phyloP scores from a whole-genome alignment of 768 basidiomycete species.

The Chalciporus piperatus region DNA sequence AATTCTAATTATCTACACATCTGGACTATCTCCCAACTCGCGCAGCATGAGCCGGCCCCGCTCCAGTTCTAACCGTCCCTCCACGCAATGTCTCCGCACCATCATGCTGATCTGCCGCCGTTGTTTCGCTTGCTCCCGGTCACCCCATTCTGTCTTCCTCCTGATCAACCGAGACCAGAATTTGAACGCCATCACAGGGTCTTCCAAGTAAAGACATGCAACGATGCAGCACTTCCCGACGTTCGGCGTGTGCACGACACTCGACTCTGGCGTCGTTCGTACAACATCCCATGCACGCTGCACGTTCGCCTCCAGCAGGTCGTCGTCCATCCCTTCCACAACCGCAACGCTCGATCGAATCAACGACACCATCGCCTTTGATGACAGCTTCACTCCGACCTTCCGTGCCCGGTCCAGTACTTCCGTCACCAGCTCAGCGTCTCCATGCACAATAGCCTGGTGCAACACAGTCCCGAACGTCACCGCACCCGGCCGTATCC shows the following conservation, averaged over 20 bases:
- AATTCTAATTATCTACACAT: constrained; percentile 10
- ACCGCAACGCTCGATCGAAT: constrained; percentile 40
- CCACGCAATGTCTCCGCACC: constrained; percentile 30
- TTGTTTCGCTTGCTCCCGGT: constrained; percentile 41
- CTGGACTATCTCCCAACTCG: constrained; percentile 13
- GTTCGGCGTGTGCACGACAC: constrained; percentile 40
- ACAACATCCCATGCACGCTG: constrained; percentile 43
- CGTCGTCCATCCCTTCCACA: constrained; percentile 24
- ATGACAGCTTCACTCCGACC: constrained; percentile 38
- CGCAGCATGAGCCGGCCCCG: constrained; percentile 20
- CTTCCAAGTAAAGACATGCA: constrained; percentile 46
- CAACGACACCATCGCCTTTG: constrained; percentile 49
- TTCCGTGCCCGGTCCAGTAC: constrained; percentile 42
- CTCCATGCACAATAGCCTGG: constrained; percentile 45
- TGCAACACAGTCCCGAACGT: constrained; percentile 65
- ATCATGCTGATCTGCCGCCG: constrained; percentile 41
- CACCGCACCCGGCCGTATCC: constrained; percentile 50
- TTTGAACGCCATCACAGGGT: constrained; percentile 51
- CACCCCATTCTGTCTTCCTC: constrained; percentile 45
- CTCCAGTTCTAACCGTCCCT: constrained; percentile 24
- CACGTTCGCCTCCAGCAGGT: constrained; percentile 35
- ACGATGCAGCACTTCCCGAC: constrained; percentile 51
- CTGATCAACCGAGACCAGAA: constrained; percentile 57
- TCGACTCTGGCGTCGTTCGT: constrained; percentile 33
- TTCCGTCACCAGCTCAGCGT: constrained; percentile 41